Conservation (phyloP, 768 basidiomycete species). For the Hortiboletus flavorubellus region DNA sequence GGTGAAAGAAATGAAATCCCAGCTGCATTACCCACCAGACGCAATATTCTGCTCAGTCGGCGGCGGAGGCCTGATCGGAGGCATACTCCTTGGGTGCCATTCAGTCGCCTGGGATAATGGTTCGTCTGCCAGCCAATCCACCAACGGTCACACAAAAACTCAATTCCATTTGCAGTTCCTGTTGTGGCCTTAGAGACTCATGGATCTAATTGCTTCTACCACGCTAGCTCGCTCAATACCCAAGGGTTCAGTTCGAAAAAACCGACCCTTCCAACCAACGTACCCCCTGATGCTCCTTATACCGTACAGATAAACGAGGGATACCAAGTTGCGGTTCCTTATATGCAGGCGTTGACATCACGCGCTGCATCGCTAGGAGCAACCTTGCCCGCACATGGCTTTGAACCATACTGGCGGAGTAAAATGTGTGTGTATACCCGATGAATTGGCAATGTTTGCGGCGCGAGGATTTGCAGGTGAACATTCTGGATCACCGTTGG, state of each 20-base stretch:
- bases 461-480: slow-evolving; percentile 56
- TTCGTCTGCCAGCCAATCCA: slow-evolving; percentile 28
- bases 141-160: not conserved
- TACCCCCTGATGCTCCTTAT: slow-evolving; percentile 29
- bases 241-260: slow-evolving; percentile 31
- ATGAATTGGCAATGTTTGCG: slow-evolving; percentile 66
- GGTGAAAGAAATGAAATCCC: slow-evolving; percentile 56
- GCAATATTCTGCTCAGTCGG: slow-evolving; percentile 79
- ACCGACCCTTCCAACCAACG: slow-evolving; percentile 31
- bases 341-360: slow-evolving; percentile 56
- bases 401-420: slow-evolving; percentile 56
- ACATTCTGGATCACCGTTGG: slow-evolving; percentile 11
- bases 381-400: slow-evolving; percentile 61
- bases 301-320: slow-evolving; percentile 42
- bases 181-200: slow-evolving; percentile 66
- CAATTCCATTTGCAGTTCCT: slow-evolving; percentile 44
- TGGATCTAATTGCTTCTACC: slow-evolving; percentile 73
- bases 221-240: slow-evolving; percentile 60
- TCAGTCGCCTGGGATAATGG: slow-evolving; percentile 66
- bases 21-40: slow-evolving; percentile 55
- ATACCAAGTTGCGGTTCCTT: slow-evolving; percentile 52
- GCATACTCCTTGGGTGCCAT: slow-evolving; percentile 65
- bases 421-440: slow-evolving; percentile 58
- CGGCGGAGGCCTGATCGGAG: slow-evolving; percentile 69
- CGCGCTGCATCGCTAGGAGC: slow-evolving; percentile 72